These are phyloP conservation scores for Sanghuangporus weigelae DNA, from an alignment of 1,284 basidiomycete genomes.

Conservation along the genomic window DNA sequence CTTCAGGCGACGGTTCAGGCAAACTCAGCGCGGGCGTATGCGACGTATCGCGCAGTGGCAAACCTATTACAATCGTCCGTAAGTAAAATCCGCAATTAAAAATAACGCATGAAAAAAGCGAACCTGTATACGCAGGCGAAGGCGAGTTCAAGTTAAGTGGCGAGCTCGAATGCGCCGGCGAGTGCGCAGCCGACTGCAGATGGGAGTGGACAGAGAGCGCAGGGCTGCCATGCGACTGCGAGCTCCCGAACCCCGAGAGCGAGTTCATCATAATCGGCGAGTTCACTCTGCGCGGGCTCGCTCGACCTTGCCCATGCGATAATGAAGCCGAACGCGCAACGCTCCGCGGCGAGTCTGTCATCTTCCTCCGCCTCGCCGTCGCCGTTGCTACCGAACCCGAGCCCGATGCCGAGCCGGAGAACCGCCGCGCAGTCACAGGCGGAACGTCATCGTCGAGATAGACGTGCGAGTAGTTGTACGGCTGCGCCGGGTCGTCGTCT, in stretches of 20 bases:
- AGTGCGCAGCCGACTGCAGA: not conserved
- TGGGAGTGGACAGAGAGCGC: not conserved
- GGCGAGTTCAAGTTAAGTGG: not conserved
- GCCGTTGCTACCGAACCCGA: not conserved
- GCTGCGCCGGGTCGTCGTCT: conserved; percentile 2
- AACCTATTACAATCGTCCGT: no score
- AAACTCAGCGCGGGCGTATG: not conserved
- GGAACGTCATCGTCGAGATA: not conserved
- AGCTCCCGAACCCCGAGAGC: not conserved
- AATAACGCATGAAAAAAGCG: no score
- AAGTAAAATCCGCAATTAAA: no score
- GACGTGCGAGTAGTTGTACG: not conserved
- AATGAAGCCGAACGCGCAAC: not conserved
- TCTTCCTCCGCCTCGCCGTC: not conserved
- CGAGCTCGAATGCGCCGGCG: not conserved
- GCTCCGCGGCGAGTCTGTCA: not conserved
- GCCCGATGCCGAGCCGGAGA: not conserved
- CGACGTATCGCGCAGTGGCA: not conserved
- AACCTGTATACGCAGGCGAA: no score
- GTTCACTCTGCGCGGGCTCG: not conserved
- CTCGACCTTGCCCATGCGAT: not conserved
- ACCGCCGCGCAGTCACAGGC: not conserved
- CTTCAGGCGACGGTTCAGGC: not conserved
- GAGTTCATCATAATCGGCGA: not conserved
- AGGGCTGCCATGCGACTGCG: not conserved